A percentile compares a stretch with the other conserved stretches of the same genome.
Conservation (phyloP, 257 asterid species). For the Paulownia fortunei region DNA sequence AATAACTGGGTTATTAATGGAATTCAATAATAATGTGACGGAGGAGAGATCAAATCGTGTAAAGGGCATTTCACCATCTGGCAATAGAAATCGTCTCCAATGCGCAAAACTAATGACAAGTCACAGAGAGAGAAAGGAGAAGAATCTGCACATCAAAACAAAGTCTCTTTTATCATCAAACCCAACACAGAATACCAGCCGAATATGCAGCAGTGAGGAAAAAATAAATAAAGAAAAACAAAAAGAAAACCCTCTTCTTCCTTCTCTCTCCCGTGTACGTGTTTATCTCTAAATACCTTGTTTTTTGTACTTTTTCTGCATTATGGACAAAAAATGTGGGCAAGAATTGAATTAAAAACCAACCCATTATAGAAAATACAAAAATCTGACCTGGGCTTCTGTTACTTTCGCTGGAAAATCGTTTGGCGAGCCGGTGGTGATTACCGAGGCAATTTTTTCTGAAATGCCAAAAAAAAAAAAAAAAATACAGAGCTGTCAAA, state of each 20-base stretch:
- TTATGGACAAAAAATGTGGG: conserved; percentile 34
- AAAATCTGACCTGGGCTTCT: conserved; percentile 69
- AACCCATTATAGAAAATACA: conserved; percentile 50
- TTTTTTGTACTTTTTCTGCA: conserved; percentile 26
- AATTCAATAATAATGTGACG: conserved; percentile 35
- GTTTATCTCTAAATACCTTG: conserved; percentile 23
- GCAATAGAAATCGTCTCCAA: conserved; percentile 40
- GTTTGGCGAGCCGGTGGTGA: conserved; percentile 48
- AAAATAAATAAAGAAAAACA: background rate
- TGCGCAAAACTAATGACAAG: conserved; percentile 58
- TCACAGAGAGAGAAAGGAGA: conserved; percentile 46
- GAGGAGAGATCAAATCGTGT: conserved; percentile 52
- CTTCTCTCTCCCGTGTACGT: conserved; percentile 21
- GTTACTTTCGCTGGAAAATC: conserved; percentile 39
- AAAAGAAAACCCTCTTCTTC: background rate
- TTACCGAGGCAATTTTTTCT: conserved; percentile 48
- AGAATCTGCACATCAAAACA: conserved; percentile 71
- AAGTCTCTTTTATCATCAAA: conserved; percentile 52
- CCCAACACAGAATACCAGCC: conserved; percentile 42
- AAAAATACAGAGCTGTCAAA: conserved; percentile 6
- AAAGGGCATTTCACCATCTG: conserved; percentile 92
- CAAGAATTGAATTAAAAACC: conserved; percentile 44
- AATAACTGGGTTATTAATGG: conserved; percentile 28
- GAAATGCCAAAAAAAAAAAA: background rate
- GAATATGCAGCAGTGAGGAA: conserved; percentile 31